Base-by-base conservation (phyloP, 441 rosid species). In the Lepidium campestre region DNA sequence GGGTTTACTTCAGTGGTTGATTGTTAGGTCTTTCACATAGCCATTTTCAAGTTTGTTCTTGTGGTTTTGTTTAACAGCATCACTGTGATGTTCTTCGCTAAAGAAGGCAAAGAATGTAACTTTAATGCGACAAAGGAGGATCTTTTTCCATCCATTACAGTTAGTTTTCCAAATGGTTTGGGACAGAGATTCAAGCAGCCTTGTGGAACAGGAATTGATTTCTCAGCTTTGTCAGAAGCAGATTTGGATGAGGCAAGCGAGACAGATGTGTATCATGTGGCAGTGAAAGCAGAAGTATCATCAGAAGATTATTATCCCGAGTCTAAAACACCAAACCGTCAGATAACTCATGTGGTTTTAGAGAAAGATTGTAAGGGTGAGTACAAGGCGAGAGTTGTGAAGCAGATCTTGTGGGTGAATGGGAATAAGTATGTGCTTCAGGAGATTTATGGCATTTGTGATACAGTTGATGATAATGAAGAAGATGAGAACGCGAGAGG, bases 401-500 rank as follows among this genome's bases (percentile, higher is more conserved):
- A 87, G 82, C 98, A 87, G 86, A 81, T 91, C 65, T 74, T 91
- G 48, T 89, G 86, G 90, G 87, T 85, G 55, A 82, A 77, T 69
- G 75, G 78, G 39, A 77, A 36, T 49, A 83, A 86, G 76, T 87
- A 87, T 65, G 93, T 85, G 78, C 81, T 89, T 78, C 91, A 89
- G 74, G 98, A 85, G 83, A 92, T 89, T 56, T 92, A 86, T 54
- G 98, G 91, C 32, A 92, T 86, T 29, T 91, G 90, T 49, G 83
- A 83, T 69, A 76, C 86, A 2, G 85, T 76, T 36, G 91, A 82
- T 20, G 61, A 11, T 50, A 84, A 83, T 42, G 72, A 25, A 18
- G 77, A 66, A 15, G 90, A 86, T 68, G 89, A 78, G 14, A 89
- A 79, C 49, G 91, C 86, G 61, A 77, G 82, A 0, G 96, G 93